phyloP scores from a whole-genome alignment of 495 filamentous ascomycete species.

The Xylaria sp. region DNA sequence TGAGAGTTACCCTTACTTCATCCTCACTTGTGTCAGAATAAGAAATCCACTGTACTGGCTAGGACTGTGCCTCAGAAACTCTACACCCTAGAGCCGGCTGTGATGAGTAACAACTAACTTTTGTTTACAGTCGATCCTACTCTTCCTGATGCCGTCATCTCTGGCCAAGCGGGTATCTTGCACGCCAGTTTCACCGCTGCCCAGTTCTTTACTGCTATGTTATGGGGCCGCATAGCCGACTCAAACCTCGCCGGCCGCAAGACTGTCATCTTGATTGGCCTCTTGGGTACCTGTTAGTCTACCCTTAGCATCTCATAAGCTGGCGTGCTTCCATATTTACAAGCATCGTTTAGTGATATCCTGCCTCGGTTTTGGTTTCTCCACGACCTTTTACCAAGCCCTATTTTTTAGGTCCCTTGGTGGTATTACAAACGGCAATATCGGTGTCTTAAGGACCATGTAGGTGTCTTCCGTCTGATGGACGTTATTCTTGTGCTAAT shows the following conservation, averaged over 20 bases:
- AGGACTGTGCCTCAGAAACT: not conserved
- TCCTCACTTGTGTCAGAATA: not conserved
- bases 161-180: constrained; percentile 78
- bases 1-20: not conserved
- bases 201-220: constrained; percentile 84
- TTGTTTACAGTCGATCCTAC: constrained; percentile 54
- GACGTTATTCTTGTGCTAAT: not conserved
- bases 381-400: constrained; percentile 72
- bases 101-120: constrained; percentile 1
- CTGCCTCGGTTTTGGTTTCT: constrained; percentile 82
- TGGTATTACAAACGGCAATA: constrained; percentile 81
- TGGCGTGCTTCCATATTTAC: not conserved
- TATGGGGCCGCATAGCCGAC: constrained; percentile 82
- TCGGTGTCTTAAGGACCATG: constrained; percentile 83
- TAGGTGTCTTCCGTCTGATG: constrained; percentile 31
- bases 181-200: constrained; percentile 81
- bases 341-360: constrained; percentile 57
- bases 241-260: constrained; percentile 73
- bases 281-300: constrained; percentile 66
- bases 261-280: constrained; percentile 76
- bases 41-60: not conserved
- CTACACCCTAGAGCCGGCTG: not conserved
- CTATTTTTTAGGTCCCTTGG: constrained; percentile 76
- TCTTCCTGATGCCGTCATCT: constrained; percentile 71
- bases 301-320: not conserved